Evolutionary conservation across 495 filamentous ascomycete species (phyloP), one percentile per base, ranked within the genome.

Genomic region (Penicillium dipodomyicola): DNA sequence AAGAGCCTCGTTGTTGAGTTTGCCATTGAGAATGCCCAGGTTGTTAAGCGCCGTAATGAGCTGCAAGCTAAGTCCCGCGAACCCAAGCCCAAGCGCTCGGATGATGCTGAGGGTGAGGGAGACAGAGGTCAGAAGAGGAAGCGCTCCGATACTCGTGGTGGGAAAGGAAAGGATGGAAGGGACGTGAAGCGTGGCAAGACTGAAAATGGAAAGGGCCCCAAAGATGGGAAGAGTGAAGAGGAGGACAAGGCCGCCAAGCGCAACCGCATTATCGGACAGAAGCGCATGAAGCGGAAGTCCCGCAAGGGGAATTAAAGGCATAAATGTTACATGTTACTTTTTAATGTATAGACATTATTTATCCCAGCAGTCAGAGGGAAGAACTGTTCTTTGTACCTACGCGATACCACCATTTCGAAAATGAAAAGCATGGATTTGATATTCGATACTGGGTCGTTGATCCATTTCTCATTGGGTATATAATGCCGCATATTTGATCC

Each of bases 11-110:
- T 99, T 70, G 93, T 92, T 35, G 94, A 99, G 68, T 99, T 99
- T 74, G 93, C 94, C 12, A 96, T 99, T 67, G 94, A 99, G 72
- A 99, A 99, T 62, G 92, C 90, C 6, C 90, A 96, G 64, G 94
- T 99, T 5, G 88, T 99, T 35, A 77, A 81, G 55, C 78, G 94
- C 54, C 76, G 94, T 23, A 84, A 80, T 59, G 89, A 92, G 58
- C 77, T 79, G 22, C 87, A 96, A 67, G 77, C 76, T 48, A 91
- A 84, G 68, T 76, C 79, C 17, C 71, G 67, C 30, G 59, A 57
- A 20, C n/a, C 49, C 58, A 49, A 61, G 64, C 42, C 49, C 10
- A 44, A 69, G 52, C 58, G 75, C 55, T 55, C 67, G 10, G 61
- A 62, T 32, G 49, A 62, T 27, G 56, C 27, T 25, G 54, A 62